Percentiles rank a stretch among this genome's conserved stretches.
These are phyloP conservation scores for Vitellaria paradoxa DNA, from an alignment of 179 eudicot genomes.

Conservation along the genomic window DNA sequence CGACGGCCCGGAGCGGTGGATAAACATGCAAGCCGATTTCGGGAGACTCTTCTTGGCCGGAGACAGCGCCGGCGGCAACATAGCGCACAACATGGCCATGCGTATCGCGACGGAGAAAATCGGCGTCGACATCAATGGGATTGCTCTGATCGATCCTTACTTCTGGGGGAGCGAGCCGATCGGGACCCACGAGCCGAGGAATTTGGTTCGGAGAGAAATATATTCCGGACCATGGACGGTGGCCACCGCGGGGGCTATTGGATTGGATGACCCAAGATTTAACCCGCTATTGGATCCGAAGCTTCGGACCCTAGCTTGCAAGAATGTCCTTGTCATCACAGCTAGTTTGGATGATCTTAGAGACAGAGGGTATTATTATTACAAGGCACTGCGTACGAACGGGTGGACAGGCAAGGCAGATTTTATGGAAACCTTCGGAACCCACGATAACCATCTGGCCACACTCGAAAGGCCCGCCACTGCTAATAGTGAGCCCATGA, in stretches of 20 bases:
- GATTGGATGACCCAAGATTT: slow-evolving; percentile 2
- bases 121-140: neutral
- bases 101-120: neutral
- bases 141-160: neutral
- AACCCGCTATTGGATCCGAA: slow-evolving; percentile 11
- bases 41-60: neutral
- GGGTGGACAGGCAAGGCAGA: too few relatives aligned
- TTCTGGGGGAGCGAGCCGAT: neutral
- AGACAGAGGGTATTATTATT: too few relatives aligned
- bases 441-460: too few relatives aligned
- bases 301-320: slow-evolving; percentile 15
- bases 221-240: neutral
- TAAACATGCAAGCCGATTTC: neutral
- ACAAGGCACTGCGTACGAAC: too few relatives aligned
- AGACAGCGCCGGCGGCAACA: slow-evolving; percentile 1
- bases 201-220: slow-evolving; percentile 10
- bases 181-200: neutral
- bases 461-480: too few relatives aligned
- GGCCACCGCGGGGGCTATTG: neutral
- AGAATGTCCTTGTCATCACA: slow-evolving; percentile 23
- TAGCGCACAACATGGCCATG: neutral
- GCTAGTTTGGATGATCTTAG: too few relatives aligned
- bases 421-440: too few relatives aligned
- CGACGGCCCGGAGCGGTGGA: neutral
- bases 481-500: too few relatives aligned